These are phyloP conservation scores for Globisporangium iwayamae DNA, from an alignment of 352 stramenopile genomes.

Conservation along the genomic window DNA sequence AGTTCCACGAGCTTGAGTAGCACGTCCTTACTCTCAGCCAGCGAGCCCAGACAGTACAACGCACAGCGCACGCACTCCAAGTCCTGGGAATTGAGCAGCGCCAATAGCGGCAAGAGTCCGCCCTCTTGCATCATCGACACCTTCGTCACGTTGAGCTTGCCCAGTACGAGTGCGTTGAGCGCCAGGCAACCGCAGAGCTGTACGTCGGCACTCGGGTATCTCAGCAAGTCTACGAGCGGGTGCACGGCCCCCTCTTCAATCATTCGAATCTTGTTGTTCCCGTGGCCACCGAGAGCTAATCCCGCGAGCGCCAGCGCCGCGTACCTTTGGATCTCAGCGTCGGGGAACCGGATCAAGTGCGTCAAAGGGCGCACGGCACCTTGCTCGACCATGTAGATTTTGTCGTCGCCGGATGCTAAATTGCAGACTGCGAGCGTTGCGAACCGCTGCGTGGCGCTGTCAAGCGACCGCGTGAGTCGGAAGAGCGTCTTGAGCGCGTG, in stretches of 20 bases:
- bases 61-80: constrained; percentile 87
- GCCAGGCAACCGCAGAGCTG: constrained; percentile 91
- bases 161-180: constrained; percentile 89
- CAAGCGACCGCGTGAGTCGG: constrained; percentile 90
- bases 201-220: constrained; percentile 92
- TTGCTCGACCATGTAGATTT: constrained; percentile 89
- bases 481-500: constrained; percentile 88
- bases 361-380: constrained; percentile 91
- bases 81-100: constrained; percentile 83
- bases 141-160: constrained; percentile 86
- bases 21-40: constrained; percentile 91
- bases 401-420: constrained; percentile 77
- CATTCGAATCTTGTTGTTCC: constrained; percentile 91
- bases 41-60: constrained; percentile 92
- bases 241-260: constrained; percentile 91
- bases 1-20: constrained; percentile 90
- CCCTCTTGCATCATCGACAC: constrained; percentile 88
- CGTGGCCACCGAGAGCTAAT: constrained; percentile 89
- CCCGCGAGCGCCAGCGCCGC: constrained; percentile 90
- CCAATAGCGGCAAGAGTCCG: constrained; percentile 85
- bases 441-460: constrained; percentile 92
- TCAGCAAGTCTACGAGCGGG: constrained; percentile 90
- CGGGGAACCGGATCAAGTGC: constrained; percentile 93
- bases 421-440: constrained; percentile 95
- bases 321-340: constrained; percentile 95